A percentile compares a stretch with the other conserved stretches of the same genome.
Conservation (phyloP, 768 basidiomycete species). For the Pisolithus sp. region DNA sequence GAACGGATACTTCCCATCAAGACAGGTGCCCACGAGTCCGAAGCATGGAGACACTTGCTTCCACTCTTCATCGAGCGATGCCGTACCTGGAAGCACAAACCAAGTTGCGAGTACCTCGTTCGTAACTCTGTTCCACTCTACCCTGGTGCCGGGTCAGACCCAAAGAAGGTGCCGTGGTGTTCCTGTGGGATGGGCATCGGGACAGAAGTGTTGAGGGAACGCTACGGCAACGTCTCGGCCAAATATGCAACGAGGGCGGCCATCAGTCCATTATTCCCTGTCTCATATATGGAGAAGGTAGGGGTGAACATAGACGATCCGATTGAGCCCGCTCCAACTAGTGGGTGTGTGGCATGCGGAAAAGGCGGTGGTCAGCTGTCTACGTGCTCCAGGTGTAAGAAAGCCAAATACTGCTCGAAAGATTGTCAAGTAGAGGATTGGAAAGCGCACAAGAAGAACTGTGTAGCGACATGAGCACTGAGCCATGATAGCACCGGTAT, state of each 20-base stretch:
- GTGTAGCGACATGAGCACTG: conserved; percentile 6
- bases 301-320: conserved; percentile 5
- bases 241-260: conserved; percentile 43
- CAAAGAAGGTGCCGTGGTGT: conserved; percentile 40
- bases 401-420: conserved; percentile 35
- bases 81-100: conserved; percentile 40
- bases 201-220: conserved; percentile 29
- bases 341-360: conserved; percentile 19
- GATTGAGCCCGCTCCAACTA: neutral
- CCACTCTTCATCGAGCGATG: conserved; percentile 45
- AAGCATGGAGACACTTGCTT: conserved; percentile 42
- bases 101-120: conserved; percentile 38
- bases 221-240: conserved; percentile 36
- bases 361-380: conserved; percentile 19
- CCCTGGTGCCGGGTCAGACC: conserved; percentile 15
- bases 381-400: conserved; percentile 34
- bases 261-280: conserved; percentile 47
- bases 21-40: conserved; percentile 5
- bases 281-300: conserved; percentile 42
- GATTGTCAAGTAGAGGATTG: conserved; percentile 43
- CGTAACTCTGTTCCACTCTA: conserved; percentile 30
- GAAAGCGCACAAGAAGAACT: conserved; percentile 38
- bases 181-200: conserved; percentile 48
- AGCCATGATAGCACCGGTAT: too few relatives aligned
- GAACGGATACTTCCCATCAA: conserved; percentile 8